A percentile compares a stretch with the other conserved stretches of the same genome.
These are phyloP conservation scores for Kazachstania sp. DNA, from an alignment of 1,139 yeast genomes.

Conservation along the genomic window DNA sequence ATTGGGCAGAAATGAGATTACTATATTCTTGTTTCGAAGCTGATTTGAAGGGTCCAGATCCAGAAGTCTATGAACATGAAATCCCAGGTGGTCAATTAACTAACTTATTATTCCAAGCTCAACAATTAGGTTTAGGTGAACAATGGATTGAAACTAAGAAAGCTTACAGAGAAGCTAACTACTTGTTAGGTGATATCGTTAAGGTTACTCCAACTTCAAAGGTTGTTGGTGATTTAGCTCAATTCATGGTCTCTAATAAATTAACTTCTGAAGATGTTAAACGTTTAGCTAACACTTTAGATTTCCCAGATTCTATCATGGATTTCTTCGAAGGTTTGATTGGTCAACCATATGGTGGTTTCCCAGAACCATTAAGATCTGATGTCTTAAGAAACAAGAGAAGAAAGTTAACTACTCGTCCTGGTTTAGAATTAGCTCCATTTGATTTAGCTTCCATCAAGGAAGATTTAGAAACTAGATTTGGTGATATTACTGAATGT, in stretches of 20 bases:
- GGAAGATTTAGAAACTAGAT: slow-evolving; percentile 62
- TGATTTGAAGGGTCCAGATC: slow-evolving; percentile 98
- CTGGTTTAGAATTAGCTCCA: slow-evolving; percentile 83
- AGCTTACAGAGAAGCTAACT: slow-evolving; percentile 85
- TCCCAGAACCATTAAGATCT: slow-evolving; percentile 97
- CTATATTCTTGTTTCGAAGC: slow-evolving; percentile 96
- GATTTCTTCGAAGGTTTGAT: slow-evolving; percentile 98
- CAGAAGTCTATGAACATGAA: slow-evolving; percentile 96
- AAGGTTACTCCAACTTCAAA: slow-evolving; percentile 98
- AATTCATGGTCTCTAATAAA: slow-evolving; percentile 95
- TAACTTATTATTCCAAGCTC: slow-evolving; percentile 95
- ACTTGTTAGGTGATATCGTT: slow-evolving; percentile 87
- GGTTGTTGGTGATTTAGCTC: slow-evolving; percentile 98
- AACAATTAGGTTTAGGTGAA: slow-evolving; percentile 93
- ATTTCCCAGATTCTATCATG: slow-evolving; percentile 96
- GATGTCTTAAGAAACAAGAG: slow-evolving; percentile 84
- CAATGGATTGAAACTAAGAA: slow-evolving; percentile 94
- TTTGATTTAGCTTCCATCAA: slow-evolving; percentile 64
- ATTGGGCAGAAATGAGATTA: slow-evolving; percentile 98
- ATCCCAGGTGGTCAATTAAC: slow-evolving; percentile 99
- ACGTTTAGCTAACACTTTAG: slow-evolving; percentile 80
- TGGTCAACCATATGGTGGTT: slow-evolving; percentile 99
- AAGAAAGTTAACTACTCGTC: slow-evolving; percentile 78
- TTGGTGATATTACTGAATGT: slow-evolving; percentile 57
- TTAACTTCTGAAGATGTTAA: slow-evolving; percentile 75